Base-by-base conservation (phyloP, 352 stramenopile genomes). In the Phytophthora podocarpi region DNA sequence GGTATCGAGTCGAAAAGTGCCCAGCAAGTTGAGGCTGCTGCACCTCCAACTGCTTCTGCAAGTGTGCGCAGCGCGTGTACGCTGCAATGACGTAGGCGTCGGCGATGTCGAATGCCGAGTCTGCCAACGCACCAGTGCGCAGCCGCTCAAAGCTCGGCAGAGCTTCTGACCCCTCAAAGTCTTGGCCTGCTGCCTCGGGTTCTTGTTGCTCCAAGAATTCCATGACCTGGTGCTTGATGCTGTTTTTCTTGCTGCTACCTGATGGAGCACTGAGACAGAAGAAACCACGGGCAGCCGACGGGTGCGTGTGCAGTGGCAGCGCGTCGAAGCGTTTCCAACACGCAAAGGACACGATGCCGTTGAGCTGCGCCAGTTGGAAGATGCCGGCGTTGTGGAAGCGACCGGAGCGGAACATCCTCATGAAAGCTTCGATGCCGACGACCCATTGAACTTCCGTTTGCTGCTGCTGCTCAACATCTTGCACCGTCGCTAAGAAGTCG, bases 341-440 rank as follows among this genome's bases (percentile, higher is more conserved):
- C 10, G 75, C 63, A 66, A 89, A 95, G 35, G 82, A 93, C 35
- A 93, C 85, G 46, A 93, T 89, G 35, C 82, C 87, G 39, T 95
- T 95, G 48, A 95, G 82, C 60, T 95, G 87, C 24, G 85, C 87
- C 27, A 95, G 66, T 57, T 95, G 87, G 67, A 95, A 92, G 26
- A 95, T 82, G 37, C 87, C 87, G 50, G 87, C 85, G 60, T 89
- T 93, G 72, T 95, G 81, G 67, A 90, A 90, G 28, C 68, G 59
- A 1, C 87, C 87, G 15, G 81, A 78, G 51, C 76, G 72, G 66
- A 90, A 95, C 77, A 89, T 90, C 45, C 85, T 79, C 76, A 95
- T 83, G 54, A 94, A 95, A 32, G 89, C 87, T 70, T 95, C 87
- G 47, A 95, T 89, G 46, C 87, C 87, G 32, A 95, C 83, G 45